phyloP scores from a whole-genome alignment of 177 flowering plant genomes.

The Vitis hybrid region DNA sequence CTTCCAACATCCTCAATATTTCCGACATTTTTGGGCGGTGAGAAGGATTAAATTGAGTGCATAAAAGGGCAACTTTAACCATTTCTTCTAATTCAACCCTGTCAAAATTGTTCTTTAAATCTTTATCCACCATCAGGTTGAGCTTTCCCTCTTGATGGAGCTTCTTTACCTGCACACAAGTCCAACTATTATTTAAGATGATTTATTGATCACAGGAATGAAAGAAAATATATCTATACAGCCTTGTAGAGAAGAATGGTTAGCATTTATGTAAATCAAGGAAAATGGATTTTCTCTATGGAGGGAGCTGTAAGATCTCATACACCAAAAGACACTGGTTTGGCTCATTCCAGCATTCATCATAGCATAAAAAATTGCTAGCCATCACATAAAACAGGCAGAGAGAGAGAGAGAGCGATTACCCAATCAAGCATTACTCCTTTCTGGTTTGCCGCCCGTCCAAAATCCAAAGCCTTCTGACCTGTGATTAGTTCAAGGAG shows the following conservation, averaged over 20 bases:
- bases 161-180: conserved; percentile 71
- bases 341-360: too few species aligned
- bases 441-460: conserved; percentile 65
- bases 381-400: background rate
- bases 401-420: conserved; percentile 19
- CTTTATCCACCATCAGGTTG: conserved; percentile 73
- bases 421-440: conserved; percentile 98
- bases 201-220: background rate
- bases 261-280: background rate
- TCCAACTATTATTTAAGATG: background rate
- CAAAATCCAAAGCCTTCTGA: conserved; percentile 90
- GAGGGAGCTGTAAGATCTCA: background rate
- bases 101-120: conserved; percentile 65
- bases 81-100: conserved; percentile 77
- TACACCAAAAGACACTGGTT: too few species aligned
- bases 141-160: conserved; percentile 79
- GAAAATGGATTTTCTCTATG: background rate
- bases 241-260: background rate
- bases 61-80: conserved; percentile 83
- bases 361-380: background rate
- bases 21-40: conserved; percentile 92
- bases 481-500: conserved; percentile 96
- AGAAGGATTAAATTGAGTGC: conserved; percentile 80
- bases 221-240: background rate
- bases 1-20: conserved; percentile 85